A percentile compares a stretch with the other conserved stretches of the same genome.
Conservation (phyloP, 495 filamentous ascomycete genomes). For the Zalerion maritima region DNA sequence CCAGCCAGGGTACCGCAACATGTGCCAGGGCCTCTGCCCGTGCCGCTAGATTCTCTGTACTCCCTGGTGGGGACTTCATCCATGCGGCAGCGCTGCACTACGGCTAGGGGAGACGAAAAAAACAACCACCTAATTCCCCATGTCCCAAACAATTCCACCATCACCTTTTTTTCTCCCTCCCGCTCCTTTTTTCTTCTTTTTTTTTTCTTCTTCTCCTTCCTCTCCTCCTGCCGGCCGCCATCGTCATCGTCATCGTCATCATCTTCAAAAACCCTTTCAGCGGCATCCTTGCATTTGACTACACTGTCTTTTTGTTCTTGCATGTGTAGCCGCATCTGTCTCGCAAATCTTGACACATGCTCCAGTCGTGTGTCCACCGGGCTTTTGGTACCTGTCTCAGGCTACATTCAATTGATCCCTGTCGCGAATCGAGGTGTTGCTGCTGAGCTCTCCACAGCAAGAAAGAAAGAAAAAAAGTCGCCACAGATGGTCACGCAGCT, state of each 20-base stretch:
- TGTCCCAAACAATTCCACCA: conserved; percentile 6
- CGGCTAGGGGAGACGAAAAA: conserved; percentile 2
- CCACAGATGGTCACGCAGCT: no score
- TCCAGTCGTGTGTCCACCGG: no score
- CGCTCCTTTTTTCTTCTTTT: background rate
- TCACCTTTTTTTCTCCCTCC: conserved; percentile 3
- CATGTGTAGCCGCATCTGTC: no score
- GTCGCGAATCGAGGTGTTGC: no score
- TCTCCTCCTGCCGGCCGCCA: conserved; percentile 6
- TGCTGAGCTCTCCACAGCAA: no score
- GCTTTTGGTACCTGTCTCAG: no score
- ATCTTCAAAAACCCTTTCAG: conserved; percentile 1
- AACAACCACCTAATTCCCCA: conserved; percentile 1
- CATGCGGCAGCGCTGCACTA: conserved; percentile 7
- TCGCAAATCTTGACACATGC: no score
- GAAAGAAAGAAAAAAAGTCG: no score
- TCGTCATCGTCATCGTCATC: conserved; percentile 5
- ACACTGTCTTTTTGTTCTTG: conserved; percentile 1
- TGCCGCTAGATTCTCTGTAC: conserved; percentile 1
- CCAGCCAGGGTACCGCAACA: no score
- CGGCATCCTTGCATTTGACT: background rate
- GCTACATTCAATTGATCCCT: no score
- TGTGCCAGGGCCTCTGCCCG: no score
- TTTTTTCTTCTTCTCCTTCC: conserved; percentile 2
- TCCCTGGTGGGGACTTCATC: conserved; percentile 9